Percentiles rank a stretch among this genome's conserved stretches.
These are phyloP conservation scores for Begonia fuchsioides DNA, from an alignment of 306 rosid species.

Conservation along the genomic window DNA sequence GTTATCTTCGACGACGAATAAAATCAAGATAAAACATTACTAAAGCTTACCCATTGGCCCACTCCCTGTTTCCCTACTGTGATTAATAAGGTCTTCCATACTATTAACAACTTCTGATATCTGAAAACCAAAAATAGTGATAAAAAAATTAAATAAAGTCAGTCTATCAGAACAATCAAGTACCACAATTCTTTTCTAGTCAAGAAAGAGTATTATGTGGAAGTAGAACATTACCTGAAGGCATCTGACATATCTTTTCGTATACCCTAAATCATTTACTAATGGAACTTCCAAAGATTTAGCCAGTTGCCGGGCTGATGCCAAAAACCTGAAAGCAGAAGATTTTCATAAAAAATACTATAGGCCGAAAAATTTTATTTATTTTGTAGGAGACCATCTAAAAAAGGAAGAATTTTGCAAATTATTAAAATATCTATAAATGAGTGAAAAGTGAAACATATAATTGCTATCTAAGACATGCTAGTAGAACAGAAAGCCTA, in stretches of 20 bases:
- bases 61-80: slow-evolving; percentile 73
- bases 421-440: no score
- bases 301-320: slow-evolving; percentile 87
- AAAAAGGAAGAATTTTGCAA: no score
- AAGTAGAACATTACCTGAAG: slow-evolving; percentile 56
- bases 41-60: slow-evolving; percentile 88
- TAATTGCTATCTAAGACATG: no score
- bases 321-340: slow-evolving; percentile 59
- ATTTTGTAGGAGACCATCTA: no score
- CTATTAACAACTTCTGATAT: slow-evolving; percentile 98
- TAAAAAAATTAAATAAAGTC: neutral
- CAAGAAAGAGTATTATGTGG: neutral
- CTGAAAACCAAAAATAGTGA: slow-evolving; percentile 28
- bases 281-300: slow-evolving; percentile 97
- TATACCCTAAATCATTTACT: slow-evolving; percentile 98
- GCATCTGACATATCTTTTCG: slow-evolving; percentile 98
- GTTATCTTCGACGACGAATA: neutral
- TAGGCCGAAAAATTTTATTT: no score
- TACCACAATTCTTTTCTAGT: neutral
- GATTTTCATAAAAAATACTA: neutral
- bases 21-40: slow-evolving; percentile 1
- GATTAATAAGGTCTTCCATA: slow-evolving; percentile 94
- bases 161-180: neutral
- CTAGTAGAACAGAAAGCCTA: no score
- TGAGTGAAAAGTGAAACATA: no score